Evolutionary conservation across 495 filamentous ascomycete species (phyloP), one percentile per base, ranked within the genome.

Genomic region (Hypoxylon fragiforme): DNA sequence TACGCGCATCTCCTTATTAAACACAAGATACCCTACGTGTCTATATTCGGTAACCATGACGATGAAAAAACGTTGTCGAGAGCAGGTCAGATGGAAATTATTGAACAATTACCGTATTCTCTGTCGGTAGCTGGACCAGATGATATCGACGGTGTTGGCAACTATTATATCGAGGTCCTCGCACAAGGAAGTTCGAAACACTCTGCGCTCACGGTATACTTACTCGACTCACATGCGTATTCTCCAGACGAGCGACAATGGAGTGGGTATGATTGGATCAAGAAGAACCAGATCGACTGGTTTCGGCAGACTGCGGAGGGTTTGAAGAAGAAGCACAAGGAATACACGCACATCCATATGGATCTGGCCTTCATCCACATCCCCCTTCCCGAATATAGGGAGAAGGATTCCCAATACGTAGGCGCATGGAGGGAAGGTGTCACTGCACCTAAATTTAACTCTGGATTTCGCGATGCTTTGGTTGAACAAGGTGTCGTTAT

Each of bases 331-430:
- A 71, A 74, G 31, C 89, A 94, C 69, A 80, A 79, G 47, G 85
- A 89, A 57, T 97, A 97, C 70, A 85, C 87, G 0, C 88, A 91
- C 64, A 87, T 91, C 50, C 95, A 97, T 64, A 90, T 97, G 81
- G 87, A 97, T 67, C 83, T 97, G 70, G 92, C 95, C 0, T 98
- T 98, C 65, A 95, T 97, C 53, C 94, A 98, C 60, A 98, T 98
- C 42, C 94, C 94, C 1, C 76, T 98, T 11, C 92, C 92, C 0
- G 94, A 98, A 69, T 96, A 96, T 60, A 76, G 79, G 13, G 58
- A 67, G n/a, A 52, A 70, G 8, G 66, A 76, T 26, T 66, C 71
- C 28, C 73, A 78, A 28, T 76, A 69, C 28, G 78, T 86, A 12
- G 91, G 89, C 2, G 63, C 78, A 3, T 89, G 83, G 78, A 81